Conservation (phyloP, 495 filamentous ascomycete species). For the Penicillium waksmanii region DNA sequence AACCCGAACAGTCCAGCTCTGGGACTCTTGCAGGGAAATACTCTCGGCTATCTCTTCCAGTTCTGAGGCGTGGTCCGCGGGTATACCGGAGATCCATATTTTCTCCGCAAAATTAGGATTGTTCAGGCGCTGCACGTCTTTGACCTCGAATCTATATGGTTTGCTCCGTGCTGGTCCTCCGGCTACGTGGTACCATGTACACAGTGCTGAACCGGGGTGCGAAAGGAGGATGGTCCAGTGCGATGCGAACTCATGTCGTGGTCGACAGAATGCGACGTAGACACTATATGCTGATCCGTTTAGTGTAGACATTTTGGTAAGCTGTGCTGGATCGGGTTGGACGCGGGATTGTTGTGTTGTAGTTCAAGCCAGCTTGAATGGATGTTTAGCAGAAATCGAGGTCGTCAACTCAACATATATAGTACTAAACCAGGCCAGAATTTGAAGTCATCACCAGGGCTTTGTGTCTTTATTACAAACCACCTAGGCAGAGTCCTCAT, state of each 20-base stretch:
- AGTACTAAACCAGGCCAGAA: no score
- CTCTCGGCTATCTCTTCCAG: not conserved
- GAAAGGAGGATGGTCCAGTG: slow-evolving; percentile 9
- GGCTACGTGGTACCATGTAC: slow-evolving; percentile 13
- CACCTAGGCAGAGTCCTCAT: no score
- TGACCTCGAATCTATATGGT: not conserved
- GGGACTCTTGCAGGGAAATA: not conserved
- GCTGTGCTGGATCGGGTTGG: not conserved
- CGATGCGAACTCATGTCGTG: not conserved
- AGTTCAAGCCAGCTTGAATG: no score
- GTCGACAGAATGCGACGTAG: slow-evolving; percentile 2
- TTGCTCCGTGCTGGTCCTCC: not conserved
- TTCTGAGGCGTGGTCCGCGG: not conserved
- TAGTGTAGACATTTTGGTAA: not conserved
- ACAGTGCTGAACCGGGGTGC: not conserved
- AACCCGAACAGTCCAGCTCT: not conserved
- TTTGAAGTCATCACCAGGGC: no score
- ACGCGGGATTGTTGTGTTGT: no score
- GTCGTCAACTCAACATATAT: no score
- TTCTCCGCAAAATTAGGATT: not conserved
- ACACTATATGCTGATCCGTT: not conserved
- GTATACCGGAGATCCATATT: not conserved
- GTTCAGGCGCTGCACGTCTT: slow-evolving; percentile 7
- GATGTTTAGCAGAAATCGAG: no score
- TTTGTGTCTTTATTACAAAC: no score